A percentile compares a stretch with the other conserved stretches of the same genome.
Evolutionary conservation across 169 alveolate genomes (phyloP).

Genomic region (Plasmodium berghei): DNA sequence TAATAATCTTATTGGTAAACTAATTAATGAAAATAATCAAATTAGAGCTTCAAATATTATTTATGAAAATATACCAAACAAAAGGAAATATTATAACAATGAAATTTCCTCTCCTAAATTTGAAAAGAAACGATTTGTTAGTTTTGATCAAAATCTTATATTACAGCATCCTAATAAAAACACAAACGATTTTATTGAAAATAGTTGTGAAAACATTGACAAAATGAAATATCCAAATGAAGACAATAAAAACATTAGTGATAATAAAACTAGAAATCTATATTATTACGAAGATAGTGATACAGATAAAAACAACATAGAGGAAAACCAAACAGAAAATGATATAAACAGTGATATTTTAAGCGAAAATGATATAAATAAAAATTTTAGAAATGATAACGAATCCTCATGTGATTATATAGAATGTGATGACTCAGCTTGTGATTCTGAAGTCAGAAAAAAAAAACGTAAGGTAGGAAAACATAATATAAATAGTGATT

Average conservation of each 20-base stretch:
- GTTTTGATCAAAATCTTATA: no score
- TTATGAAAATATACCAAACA: background rate
- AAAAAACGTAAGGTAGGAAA: background rate
- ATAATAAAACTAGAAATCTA: background rate
- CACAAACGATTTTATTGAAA: background rate
- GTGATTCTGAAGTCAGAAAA: background rate
- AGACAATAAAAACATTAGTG: constrained; percentile 9
- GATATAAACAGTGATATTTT: no score
- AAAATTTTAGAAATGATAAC: background rate
- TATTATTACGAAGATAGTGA: background rate
- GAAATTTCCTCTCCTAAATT: background rate
- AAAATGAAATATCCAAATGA: background rate
- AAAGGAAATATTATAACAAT: background rate
- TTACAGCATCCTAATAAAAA: no score
- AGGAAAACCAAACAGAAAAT: background rate
- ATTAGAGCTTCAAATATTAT: no score
- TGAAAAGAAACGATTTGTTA: background rate
- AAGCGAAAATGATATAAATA: background rate
- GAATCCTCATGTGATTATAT: background rate
- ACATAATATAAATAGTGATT: background rate
- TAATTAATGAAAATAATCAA: no score
- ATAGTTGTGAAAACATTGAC: background rate
- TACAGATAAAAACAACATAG: background rate
- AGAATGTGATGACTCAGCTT: background rate
- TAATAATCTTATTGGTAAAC: no score